phyloP scores from a whole-genome alignment of 352 stramenopile genomes.

The Phytophthora pistaciae region DNA sequence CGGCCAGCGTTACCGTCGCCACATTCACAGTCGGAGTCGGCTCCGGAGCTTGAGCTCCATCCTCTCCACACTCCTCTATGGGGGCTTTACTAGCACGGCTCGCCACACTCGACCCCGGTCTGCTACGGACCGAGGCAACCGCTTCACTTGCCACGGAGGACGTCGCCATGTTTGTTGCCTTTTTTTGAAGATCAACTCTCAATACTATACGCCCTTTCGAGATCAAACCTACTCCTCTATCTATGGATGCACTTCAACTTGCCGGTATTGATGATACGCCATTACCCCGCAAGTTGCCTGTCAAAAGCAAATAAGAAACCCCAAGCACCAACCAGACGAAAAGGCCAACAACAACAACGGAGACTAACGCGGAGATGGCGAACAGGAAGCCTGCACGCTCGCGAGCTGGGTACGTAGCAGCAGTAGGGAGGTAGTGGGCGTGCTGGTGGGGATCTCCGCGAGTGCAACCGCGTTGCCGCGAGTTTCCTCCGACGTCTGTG shows the following conservation, averaged over 20 bases:
- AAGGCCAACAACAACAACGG: constrained; percentile 1
- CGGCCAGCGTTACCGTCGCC: constrained; percentile 26
- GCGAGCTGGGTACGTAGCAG: constrained; percentile 33
- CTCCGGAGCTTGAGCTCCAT: neutral
- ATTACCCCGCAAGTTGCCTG: constrained; percentile 38
- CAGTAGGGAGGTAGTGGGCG: neutral
- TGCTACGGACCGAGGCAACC: constrained; percentile 14
- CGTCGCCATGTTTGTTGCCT: constrained; percentile 18
- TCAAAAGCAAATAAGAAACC: constrained; percentile 45
- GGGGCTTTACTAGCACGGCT: constrained; percentile 3
- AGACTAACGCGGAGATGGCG: constrained; percentile 17
- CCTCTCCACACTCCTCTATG: neutral
- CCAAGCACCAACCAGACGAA: constrained; percentile 16
- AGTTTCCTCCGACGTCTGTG: constrained; percentile 11
- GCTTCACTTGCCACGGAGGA: constrained; percentile 6
- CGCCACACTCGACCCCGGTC: constrained; percentile 26
- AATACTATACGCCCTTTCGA: constrained; percentile 26
- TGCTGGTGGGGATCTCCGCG: neutral
- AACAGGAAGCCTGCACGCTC: constrained; percentile 10
- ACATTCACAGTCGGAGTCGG: constrained; percentile 13
- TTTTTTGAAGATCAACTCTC: neutral
- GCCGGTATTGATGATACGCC: constrained; percentile 26
- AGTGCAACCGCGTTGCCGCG: constrained; percentile 2
- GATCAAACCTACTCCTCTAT: constrained; percentile 11
- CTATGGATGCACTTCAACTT: constrained; percentile 44